Conservation (phyloP, 2,329 filamentous ascomycete genomes). For the Shiraia bambusicola region DNA sequence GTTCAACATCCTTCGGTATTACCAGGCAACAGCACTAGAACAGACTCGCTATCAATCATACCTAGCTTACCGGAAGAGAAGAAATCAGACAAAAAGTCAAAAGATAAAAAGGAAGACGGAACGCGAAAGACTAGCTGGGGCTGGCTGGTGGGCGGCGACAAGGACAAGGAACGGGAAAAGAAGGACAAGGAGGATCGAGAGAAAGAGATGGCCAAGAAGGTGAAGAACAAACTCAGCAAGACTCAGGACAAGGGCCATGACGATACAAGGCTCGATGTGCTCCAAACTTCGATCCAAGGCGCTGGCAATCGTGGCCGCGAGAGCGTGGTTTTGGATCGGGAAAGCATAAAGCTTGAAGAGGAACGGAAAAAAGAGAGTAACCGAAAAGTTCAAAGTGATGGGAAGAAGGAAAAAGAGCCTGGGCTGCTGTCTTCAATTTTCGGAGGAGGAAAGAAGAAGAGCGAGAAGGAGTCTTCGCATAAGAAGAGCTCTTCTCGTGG, state of each 20-base stretch:
- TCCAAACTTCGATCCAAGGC: slow-evolving; percentile 83
- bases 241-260: slow-evolving; percentile 61
- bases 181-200: slow-evolving; percentile 48
- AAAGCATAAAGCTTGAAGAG: slow-evolving; percentile 72
- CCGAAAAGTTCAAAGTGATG: slow-evolving; percentile 67
- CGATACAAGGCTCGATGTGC: slow-evolving; percentile 77
- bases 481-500: slow-evolving; percentile 74
- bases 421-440: slow-evolving; percentile 94
- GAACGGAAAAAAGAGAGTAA: slow-evolving; percentile 79
- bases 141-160: slow-evolving; percentile 69
- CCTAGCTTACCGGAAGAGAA: slow-evolving; percentile 72
- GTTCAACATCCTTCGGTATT: slow-evolving; percentile 66
- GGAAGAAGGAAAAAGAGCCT: slow-evolving; percentile 83
- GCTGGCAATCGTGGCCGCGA: slow-evolving; percentile 64
- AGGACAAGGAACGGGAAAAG: slow-evolving; percentile 66
- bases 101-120: slow-evolving; percentile 71
- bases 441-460: slow-evolving; percentile 84
- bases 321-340: slow-evolving; percentile 79
- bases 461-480: slow-evolving; percentile 69
- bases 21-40: slow-evolving; percentile 67
- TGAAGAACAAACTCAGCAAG: slow-evolving; percentile 67
- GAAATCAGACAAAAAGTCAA: slow-evolving; percentile 68
- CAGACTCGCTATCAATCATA: slow-evolving; percentile 77
- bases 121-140: slow-evolving; percentile 80
- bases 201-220: slow-evolving; percentile 48